phyloP scores from a whole-genome alignment of 805 yeast species.

The Nakazawaea siamensis region DNA sequence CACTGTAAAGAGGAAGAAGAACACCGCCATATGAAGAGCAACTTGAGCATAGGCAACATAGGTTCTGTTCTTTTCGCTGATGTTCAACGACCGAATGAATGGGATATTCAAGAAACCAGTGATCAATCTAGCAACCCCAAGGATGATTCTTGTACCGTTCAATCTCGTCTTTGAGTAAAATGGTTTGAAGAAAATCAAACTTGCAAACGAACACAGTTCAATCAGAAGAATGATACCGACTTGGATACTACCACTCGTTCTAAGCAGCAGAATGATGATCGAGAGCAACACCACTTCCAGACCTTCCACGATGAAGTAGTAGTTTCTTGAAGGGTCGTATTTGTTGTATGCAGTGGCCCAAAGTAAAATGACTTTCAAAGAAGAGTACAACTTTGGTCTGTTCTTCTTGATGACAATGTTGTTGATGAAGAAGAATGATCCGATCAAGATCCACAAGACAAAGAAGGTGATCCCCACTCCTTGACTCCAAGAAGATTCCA shows the following conservation, averaged over 20 bases:
- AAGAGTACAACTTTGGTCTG: conserved; percentile 32
- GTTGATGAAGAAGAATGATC: conserved; percentile 25
- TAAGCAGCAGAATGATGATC: conserved; percentile 35
- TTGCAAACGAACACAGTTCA: conserved; percentile 23
- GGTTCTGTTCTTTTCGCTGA: conserved; percentile 30
- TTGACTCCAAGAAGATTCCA: conserved; percentile 15
- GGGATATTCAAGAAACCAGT: conserved; percentile 35
- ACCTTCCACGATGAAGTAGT: conserved; percentile 29
- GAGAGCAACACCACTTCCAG: conserved; percentile 25
- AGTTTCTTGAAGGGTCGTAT: conserved; percentile 32
- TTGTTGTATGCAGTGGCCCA: conserved; percentile 39
- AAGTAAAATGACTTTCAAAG: conserved; percentile 33
- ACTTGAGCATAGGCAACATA: conserved; percentile 36
- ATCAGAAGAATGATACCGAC: conserved; percentile 27
- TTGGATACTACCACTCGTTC: conserved; percentile 35
- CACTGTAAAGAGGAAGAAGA: conserved; percentile 16
- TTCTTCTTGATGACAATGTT: conserved; percentile 19
- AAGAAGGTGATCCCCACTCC: conserved; percentile 26
- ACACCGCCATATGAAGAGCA: conserved; percentile 25
- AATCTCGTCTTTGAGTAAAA: conserved; percentile 23
- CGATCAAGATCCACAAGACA: conserved; percentile 23
- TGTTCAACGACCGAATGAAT: conserved; percentile 26
- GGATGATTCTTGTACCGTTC: conserved; percentile 23
- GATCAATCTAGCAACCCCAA: conserved; percentile 29
- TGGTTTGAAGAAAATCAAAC: conserved; percentile 21